Conservation (phyloP, 2,329 filamentous ascomycete species). For the Sporothrix humicola region DNA sequence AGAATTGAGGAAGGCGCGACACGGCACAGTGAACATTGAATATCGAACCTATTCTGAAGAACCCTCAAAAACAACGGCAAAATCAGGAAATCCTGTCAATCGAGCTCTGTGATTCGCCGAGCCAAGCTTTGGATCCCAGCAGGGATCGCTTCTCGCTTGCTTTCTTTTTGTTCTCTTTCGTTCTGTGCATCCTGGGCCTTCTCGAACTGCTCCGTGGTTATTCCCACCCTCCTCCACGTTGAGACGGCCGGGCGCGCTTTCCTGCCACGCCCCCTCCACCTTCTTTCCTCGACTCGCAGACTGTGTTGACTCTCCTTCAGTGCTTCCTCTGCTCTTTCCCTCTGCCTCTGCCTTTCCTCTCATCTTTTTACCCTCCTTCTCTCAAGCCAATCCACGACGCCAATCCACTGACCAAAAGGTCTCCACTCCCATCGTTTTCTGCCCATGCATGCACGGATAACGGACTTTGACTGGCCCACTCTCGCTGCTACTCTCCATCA, state of each 20-base stretch:
- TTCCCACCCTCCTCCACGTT: slow-evolving; percentile 27
- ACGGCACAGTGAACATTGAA: not conserved
- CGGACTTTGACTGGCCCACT: slow-evolving; percentile 32
- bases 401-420: not conserved
- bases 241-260: not conserved
- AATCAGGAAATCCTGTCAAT: slow-evolving; percentile 2
- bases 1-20: not conserved
- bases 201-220: slow-evolving; percentile 10
- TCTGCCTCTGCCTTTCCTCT: not conserved
- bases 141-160: not conserved
- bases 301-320: not conserved
- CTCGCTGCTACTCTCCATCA: slow-evolving; percentile 31
- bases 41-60: no score
- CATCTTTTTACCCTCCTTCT: not conserved
- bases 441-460: slow-evolving; percentile 34
- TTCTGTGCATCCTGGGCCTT: not conserved
- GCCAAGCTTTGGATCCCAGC: not conserved
- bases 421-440: slow-evolving; percentile 9
- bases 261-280: slow-evolving; percentile 19
- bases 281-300: not conserved
- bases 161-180: not conserved
- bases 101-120: slow-evolving; percentile 33
- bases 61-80: not conserved
- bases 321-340: not conserved
- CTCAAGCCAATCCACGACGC: slow-evolving; percentile 9